Conservation (phyloP, 257 asterid genomes). For the Orobanche coerulescens region DNA sequence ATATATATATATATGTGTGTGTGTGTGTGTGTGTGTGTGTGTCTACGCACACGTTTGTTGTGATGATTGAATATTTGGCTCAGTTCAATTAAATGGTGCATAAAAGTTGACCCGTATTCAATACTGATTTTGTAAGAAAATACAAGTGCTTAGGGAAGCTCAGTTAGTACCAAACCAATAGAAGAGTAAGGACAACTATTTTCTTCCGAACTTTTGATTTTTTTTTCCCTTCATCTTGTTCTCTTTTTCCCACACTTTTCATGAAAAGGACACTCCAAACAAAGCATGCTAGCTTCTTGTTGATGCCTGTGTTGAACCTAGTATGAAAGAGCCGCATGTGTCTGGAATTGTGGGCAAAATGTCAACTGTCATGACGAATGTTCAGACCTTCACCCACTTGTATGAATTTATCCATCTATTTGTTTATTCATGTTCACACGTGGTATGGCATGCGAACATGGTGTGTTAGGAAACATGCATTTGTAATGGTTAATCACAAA, state of each 20-base stretch:
- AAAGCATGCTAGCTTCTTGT: neutral
- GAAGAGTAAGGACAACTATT: too few relatives aligned
- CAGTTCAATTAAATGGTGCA: neutral
- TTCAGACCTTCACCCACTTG: neutral
- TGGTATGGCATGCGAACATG: neutral
- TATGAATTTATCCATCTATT: neutral
- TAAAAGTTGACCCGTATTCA: neutral
- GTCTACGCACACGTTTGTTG: neutral
- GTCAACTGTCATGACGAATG: neutral
- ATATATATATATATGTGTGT: too few relatives aligned
- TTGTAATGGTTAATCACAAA: too few relatives aligned
- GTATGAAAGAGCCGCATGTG: neutral
- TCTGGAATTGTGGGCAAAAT: neutral
- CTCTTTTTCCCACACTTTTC: neutral
- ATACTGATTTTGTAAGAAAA: neutral
- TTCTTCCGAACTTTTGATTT: too few relatives aligned
- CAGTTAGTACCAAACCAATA: neutral
- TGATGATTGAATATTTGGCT: neutral
- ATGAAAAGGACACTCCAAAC: neutral
- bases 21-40: too few relatives aligned
- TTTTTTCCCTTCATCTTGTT: neutral
- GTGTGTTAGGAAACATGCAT: too few relatives aligned
- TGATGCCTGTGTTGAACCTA: neutral
- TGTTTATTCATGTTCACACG: neutral
- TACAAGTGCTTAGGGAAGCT: neutral